Base-by-base conservation (phyloP, 805 yeast genomes). In the Kuraishia capsulata region DNA sequence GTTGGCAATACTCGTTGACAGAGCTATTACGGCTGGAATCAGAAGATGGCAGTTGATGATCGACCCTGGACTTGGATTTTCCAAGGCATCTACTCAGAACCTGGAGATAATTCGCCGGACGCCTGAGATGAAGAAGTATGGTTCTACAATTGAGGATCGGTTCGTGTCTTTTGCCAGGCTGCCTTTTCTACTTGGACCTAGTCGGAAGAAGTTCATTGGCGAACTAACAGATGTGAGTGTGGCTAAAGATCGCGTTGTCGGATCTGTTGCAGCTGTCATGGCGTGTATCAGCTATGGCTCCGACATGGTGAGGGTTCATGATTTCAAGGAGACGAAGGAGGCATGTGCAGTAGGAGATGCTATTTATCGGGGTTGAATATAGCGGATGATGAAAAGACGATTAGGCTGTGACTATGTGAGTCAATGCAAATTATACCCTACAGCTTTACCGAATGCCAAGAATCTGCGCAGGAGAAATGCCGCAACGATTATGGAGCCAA, bases 1-100 rank as follows among this genome's bases (percentile, higher is more conserved):
- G 55, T 59, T 90, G 37, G 62, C 77, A 6, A 45, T 47, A 3
- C 73, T 76, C 39, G 67, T 87, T 21, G 47, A 56, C 0, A 66
- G 62, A 39, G 95, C 95, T 10, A 59, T 73, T 33, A 49, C 47
- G 1, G 61, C 56, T 0, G 96, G 96, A 4, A 76, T 90, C 1
- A 66, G 69, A 42, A 77, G 90, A 57, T 92, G 96, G 96, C 97
- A 92, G 59, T 64, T 92, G 3, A 76, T 92, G 14, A 51, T 88
- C 3, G 99, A 92, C 54, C 98, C 99, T 1, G 98, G 98, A 2
- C 61, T 92, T 31, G 98, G 99, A 2, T 92, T 92, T 59, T 97
- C 97, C n/a, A 92, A 92, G 56, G 71, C 69, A 38, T 49, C 70
- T n/a, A 46, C 54, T 5, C 95, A 89, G 51, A 90, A 89, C 55